Percentiles rank a stretch among this genome's conserved stretches.
These are phyloP conservation scores for Cryptosporidium sp. DNA, from an alignment of 169 alveolate genomes.

Conservation along the genomic window DNA sequence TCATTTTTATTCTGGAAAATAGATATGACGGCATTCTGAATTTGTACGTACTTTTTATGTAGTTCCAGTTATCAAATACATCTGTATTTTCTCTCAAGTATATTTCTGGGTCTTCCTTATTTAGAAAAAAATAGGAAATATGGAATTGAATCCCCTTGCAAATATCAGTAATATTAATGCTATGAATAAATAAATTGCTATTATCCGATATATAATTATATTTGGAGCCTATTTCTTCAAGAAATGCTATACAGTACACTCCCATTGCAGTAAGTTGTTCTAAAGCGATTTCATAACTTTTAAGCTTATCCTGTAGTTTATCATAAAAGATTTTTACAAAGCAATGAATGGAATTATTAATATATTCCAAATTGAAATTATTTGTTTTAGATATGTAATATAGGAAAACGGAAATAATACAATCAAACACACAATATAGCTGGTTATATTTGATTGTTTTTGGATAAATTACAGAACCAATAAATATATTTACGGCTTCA, in stretches of 20 bases:
- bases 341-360: background rate
- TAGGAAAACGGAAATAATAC: conserved; percentile 24
- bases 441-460: background rate
- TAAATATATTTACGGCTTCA: background rate
- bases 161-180: background rate
- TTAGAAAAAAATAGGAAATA: conserved; percentile 43
- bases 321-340: background rate
- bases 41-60: conserved; percentile 9
- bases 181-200: background rate
- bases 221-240: conserved; percentile 12
- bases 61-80: conserved; percentile 32
- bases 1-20: conserved; percentile 6
- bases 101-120: background rate
- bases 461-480: conserved; percentile 12
- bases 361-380: background rate
- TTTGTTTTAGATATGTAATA: conserved; percentile 5
- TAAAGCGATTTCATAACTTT: background rate
- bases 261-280: conserved; percentile 7
- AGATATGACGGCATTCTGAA: conserved; percentile 30
- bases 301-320: background rate
- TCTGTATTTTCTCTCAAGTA: conserved; percentile 17
- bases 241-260: conserved; percentile 16
- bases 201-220: background rate
- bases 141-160: conserved; percentile 41
- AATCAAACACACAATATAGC: conserved; percentile 39